These are phyloP conservation scores for Heritiera littoralis DNA, from an alignment of 345 rosid genomes.

Conservation along the genomic window DNA sequence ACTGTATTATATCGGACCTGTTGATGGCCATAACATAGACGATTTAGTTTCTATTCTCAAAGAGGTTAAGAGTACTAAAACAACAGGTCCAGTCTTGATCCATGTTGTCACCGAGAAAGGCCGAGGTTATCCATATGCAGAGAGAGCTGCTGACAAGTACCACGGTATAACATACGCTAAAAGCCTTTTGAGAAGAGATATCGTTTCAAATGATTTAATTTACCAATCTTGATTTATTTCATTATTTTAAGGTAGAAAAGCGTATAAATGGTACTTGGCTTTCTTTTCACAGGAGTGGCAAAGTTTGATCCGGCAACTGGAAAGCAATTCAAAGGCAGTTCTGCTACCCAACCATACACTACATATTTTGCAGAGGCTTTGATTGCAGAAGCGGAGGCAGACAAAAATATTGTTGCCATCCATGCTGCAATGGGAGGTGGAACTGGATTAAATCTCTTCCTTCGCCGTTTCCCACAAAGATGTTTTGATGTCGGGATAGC, in stretches of 20 bases:
- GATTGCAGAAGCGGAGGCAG: slow-evolving; percentile 88
- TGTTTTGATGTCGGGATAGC: slow-evolving; percentile 98
- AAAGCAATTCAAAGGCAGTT: slow-evolving; percentile 80
- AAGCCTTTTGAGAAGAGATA: not conserved
- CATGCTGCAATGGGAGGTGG: slow-evolving; percentile 99
- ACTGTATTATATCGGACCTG: slow-evolving; percentile 94
- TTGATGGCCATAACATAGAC: slow-evolving; percentile 91
- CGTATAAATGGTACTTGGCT: not conserved
- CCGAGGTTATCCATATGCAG: slow-evolving; percentile 97
- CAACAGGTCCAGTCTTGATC: slow-evolving; percentile 89
- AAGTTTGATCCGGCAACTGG: slow-evolving; percentile 96
- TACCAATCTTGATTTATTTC: not conserved
- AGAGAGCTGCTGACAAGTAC: slow-evolving; percentile 92
- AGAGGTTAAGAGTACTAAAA: slow-evolving; percentile 90
- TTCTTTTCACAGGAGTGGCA: slow-evolving; percentile 63
- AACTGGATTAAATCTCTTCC: slow-evolving; percentile 86
- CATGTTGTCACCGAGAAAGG: slow-evolving; percentile 99
- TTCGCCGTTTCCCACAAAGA: slow-evolving; percentile 77
- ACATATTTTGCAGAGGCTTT: slow-evolving; percentile 94
- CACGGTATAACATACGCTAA: slow-evolving; percentile 51
- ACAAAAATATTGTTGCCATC: slow-evolving; percentile 82
- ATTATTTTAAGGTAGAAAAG: slow-evolving; percentile 4
- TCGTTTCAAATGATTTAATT: not conserved
- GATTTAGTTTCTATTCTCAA: slow-evolving; percentile 82
- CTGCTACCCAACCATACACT: slow-evolving; percentile 71